These are phyloP conservation scores for Chlorella sp. DNA, from an alignment of 139 green algal species.

Conservation along the genomic window DNA sequence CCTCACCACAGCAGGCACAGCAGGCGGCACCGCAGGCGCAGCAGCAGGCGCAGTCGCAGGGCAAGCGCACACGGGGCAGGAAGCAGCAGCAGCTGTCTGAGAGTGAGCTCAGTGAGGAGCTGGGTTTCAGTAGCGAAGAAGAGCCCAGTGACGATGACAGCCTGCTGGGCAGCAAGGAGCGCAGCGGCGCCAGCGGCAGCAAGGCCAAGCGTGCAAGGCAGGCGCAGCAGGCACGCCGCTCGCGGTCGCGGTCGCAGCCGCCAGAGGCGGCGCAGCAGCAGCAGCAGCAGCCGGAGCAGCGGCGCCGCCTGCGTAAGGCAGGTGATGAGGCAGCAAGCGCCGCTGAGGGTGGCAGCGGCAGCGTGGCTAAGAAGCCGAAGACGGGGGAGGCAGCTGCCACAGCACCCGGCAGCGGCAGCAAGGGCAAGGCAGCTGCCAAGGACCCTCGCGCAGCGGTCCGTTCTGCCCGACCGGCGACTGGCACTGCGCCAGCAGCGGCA, in stretches of 20 bases:
- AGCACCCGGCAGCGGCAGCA: background rate
- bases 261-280: too few relatives aligned
- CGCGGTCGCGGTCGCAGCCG: too few relatives aligned
- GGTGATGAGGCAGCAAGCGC: background rate
- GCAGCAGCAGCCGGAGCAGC: background rate
- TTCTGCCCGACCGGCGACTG: background rate
- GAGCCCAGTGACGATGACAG: background rate
- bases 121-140: background rate
- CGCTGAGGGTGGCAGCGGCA: background rate
- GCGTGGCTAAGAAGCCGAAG: background rate
- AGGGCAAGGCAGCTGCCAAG: background rate
- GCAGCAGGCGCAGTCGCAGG: background rate
- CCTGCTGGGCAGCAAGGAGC: background rate
- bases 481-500: background rate
- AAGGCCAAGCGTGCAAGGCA: too few relatives aligned
- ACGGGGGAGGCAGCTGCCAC: background rate
- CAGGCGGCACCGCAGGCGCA: background rate
- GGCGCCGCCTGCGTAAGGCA: slow-evolving; percentile 8
- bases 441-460: background rate
- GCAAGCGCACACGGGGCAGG: too few relatives aligned
- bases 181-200: background rate
- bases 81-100: background rate
- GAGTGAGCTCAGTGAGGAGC: background rate
- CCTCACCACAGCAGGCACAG: background rate
- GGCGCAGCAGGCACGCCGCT: too few relatives aligned